A percentile compares a stretch with the other conserved stretches of the same genome.
These are phyloP conservation scores for Lyophyllum decastes DNA, from an alignment of 768 basidiomycete genomes.

Conservation along the genomic window DNA sequence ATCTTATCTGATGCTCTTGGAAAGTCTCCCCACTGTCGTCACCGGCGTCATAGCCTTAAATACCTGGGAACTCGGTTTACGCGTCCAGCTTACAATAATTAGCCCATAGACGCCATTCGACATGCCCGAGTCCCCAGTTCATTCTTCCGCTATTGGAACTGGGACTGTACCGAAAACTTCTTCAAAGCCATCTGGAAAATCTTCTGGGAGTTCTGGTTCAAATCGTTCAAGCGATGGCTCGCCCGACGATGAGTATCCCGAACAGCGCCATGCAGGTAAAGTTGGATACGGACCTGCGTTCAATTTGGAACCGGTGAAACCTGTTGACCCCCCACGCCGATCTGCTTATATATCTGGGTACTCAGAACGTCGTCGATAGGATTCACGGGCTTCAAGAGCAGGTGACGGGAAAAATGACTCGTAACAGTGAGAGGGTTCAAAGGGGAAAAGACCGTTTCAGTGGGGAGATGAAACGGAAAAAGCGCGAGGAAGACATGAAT, in stretches of 20 bases:
- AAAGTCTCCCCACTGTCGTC: too few species aligned
- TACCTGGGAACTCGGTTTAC: too few species aligned
- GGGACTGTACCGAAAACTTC: too few species aligned
- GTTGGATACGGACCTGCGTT: slow-evolving; percentile 48
- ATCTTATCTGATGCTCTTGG: too few species aligned
- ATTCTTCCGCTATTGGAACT: too few species aligned
- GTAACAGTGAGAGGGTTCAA: slow-evolving; percentile 24
- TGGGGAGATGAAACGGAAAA: slow-evolving; percentile 33
- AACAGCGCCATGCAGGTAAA: slow-evolving; percentile 43
- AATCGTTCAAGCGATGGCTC: too few species aligned
- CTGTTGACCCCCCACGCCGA: not conserved
- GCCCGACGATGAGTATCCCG: too few species aligned
- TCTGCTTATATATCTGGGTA: not conserved
- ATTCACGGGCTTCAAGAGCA: slow-evolving; percentile 34
- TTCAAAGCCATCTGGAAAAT: not conserved
- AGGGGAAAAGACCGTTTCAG: slow-evolving; percentile 32
- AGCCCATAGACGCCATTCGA: too few species aligned
- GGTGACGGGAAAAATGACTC: slow-evolving; percentile 33
- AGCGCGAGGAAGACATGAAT: slow-evolving; percentile 26
- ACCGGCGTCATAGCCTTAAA: too few species aligned
- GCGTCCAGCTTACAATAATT: too few species aligned
- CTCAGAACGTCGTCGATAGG: slow-evolving; percentile 32
- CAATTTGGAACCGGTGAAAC: slow-evolving; percentile 33
- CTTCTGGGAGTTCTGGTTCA: too few species aligned
- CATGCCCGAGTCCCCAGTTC: too few species aligned